phyloP scores from a whole-genome alignment of 805 yeast genomes.

The Yueomyces sinensis region DNA sequence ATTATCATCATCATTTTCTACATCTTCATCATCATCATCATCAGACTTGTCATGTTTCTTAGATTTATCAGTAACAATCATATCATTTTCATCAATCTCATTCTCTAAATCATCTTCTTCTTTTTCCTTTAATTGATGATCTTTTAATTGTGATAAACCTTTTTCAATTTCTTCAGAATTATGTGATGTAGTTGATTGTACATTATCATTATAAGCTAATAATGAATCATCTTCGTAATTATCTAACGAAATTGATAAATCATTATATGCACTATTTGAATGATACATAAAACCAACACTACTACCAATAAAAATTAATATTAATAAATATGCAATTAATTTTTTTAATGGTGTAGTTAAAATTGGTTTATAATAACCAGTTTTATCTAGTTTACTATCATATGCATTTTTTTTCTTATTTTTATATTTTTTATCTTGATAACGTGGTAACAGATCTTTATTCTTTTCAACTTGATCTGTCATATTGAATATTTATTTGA shows the following conservation, averaged over 20 bases:
- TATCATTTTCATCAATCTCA: not conserved
- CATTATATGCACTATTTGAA: not conserved
- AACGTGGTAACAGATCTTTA: conserved; percentile 30
- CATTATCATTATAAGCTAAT: not conserved
- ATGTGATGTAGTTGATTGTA: not conserved
- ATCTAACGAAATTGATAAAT: not conserved
- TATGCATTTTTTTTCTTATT: not conserved
- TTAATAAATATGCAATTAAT: conserved; percentile 24
- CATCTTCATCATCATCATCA: not conserved
- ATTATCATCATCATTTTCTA: not conserved
- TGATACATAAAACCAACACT: not conserved
- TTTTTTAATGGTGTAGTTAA: conserved; percentile 39
- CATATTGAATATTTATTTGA: no score
- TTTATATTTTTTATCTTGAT: conserved; percentile 2
- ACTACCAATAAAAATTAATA: not conserved
- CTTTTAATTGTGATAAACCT: not conserved
- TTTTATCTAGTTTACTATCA: conserved; percentile 3
- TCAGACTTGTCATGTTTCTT: not conserved
- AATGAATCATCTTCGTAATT: not conserved
- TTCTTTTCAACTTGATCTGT: no score
- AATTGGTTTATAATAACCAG: conserved; percentile 5
- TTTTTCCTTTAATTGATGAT: not conserved
- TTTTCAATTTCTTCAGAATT: not conserved
- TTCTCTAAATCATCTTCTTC: not conserved
- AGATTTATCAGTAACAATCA: not conserved